These are phyloP conservation scores for Monilinia aucupariae DNA, from an alignment of 2,329 filamentous ascomycete genomes.

Conservation along the genomic window DNA sequence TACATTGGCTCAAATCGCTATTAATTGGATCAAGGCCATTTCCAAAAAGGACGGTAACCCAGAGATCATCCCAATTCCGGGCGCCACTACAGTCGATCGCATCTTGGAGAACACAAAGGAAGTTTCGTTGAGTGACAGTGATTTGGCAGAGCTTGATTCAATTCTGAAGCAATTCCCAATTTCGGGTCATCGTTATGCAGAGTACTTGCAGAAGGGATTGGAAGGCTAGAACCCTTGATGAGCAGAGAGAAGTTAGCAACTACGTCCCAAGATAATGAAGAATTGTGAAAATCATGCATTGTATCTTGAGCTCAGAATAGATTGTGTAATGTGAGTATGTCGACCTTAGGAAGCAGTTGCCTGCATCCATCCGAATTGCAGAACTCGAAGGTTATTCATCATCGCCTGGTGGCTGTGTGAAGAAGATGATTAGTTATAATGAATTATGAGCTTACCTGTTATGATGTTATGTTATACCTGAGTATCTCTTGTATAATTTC, in stretches of 20 bases:
- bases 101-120: constrained; percentile 55
- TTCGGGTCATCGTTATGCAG: constrained; percentile 45
- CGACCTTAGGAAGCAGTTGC: constrained; percentile 24
- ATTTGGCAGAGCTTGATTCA: constrained; percentile 47
- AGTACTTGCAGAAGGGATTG: background rate
- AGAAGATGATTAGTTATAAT: background rate
- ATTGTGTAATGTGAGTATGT: constrained; percentile 32
- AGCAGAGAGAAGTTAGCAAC: background rate
- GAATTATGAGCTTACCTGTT: background rate
- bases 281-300: background rate
- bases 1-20: constrained; percentile 58
- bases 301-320: constrained; percentile 9
- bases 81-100: constrained; percentile 51
- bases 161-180: constrained; percentile 45
- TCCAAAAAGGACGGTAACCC: constrained; percentile 31
- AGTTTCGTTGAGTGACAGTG: constrained; percentile 46
- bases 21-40: constrained; percentile 48
- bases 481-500: background rate
- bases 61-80: constrained; percentile 60
- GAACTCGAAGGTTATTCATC: constrained; percentile 33
- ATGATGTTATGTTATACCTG: background rate
- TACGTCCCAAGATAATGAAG: background rate
- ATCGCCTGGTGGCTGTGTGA: constrained; percentile 16
- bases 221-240: background rate
- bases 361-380: constrained; percentile 32